Conservation (phyloP, 345 rosid genomes). For the Eucalyptus pumila region DNA sequence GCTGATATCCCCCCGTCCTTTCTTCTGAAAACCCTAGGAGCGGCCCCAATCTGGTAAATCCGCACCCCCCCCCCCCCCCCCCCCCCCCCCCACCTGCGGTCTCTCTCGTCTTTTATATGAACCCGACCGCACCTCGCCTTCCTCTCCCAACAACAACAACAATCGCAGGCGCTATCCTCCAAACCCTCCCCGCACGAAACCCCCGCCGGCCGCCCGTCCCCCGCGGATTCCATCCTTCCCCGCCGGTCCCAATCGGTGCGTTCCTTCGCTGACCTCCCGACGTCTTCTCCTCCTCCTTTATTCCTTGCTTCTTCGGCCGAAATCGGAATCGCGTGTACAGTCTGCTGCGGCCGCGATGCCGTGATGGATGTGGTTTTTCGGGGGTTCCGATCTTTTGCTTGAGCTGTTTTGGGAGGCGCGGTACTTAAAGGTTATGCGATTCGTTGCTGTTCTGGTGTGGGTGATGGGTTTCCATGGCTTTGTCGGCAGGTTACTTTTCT, state of each 20-base stretch:
- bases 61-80: neutral
- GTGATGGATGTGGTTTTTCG: neutral
- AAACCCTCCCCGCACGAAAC: neutral
- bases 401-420: neutral
- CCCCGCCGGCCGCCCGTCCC: neutral
- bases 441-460: constrained; percentile 5
- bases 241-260: constrained; percentile 50
- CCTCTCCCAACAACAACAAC: neutral
- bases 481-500: constrained; percentile 55
- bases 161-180: neutral
- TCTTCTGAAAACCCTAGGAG: neutral
- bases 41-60: neutral
- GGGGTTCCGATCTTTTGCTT: constrained; percentile 9
- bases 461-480: constrained; percentile 26
- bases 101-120: neutral
- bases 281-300: neutral
- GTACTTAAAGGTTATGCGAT: neutral
- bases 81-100: neutral
- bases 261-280: neutral
- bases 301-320: neutral
- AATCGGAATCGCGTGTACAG: neutral
- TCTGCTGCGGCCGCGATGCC: neutral
- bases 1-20: neutral
- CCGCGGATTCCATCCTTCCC: constrained; percentile 31
- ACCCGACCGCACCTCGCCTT: neutral